phyloP scores from a whole-genome alignment of 805 yeast genomes.

The Deakozyma indianensis region DNA sequence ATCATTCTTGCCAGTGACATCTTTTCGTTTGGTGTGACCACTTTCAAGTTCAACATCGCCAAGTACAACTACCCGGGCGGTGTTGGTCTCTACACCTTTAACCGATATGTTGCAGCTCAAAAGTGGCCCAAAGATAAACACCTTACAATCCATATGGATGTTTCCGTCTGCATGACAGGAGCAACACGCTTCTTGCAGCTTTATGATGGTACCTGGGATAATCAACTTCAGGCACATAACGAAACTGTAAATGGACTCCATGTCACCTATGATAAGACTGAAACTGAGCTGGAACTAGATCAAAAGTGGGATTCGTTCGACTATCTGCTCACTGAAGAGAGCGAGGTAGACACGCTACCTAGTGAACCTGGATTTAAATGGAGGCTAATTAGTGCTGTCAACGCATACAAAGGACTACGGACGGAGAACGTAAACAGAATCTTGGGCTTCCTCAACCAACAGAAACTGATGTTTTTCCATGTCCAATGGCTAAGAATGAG shows the following conservation, averaged over 20 bases:
- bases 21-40: constrained; percentile 27
- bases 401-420: not conserved
- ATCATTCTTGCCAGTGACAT: constrained; percentile 21
- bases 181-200: constrained; percentile 43
- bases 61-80: constrained; percentile 86
- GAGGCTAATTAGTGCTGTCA: not conserved
- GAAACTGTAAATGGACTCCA: not conserved
- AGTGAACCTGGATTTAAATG: not conserved
- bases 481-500: not conserved
- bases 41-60: constrained; percentile 46
- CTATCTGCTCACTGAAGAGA: not conserved
- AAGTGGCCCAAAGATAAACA: constrained; percentile 7
- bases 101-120: constrained; percentile 21
- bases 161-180: constrained; percentile 79
- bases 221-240: not conserved
- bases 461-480: not conserved
- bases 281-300: not conserved
- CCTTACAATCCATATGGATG: constrained; percentile 55
- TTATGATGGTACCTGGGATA: constrained; percentile 35
- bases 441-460: not conserved
- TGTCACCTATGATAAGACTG: not conserved
- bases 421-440: not conserved
- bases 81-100: constrained; percentile 42
- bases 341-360: not conserved
- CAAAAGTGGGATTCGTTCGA: not conserved